Conservation (phyloP, 495 filamentous ascomycete species). For the Geoglossum glabrum region DNA sequence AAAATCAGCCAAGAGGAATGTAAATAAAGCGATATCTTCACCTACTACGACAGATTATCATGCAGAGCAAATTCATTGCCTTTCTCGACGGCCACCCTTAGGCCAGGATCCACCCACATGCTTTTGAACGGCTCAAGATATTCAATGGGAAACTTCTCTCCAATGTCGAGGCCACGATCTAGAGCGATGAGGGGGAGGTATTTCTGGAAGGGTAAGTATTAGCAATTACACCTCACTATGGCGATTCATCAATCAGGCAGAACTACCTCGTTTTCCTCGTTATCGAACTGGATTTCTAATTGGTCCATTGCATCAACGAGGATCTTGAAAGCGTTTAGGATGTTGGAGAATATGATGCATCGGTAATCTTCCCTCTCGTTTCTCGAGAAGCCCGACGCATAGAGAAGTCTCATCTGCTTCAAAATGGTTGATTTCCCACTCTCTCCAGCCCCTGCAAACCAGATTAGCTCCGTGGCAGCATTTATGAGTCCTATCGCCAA, state of each 20-base stretch:
- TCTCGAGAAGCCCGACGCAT: constrained; percentile 78
- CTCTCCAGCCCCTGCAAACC: constrained; percentile 65
- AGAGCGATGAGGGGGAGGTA: constrained; percentile 4
- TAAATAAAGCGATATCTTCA: constrained; percentile 6
- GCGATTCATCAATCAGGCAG: neutral
- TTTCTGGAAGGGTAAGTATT: neutral
- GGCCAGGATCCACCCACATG: constrained; percentile 67
- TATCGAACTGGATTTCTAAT: constrained; percentile 54
- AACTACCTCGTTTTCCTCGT: constrained; percentile 35
- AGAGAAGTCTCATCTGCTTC: constrained; percentile 98
- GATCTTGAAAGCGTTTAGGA: constrained; percentile 72
- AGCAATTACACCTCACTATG: neutral
- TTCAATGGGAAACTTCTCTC: constrained; percentile 50
- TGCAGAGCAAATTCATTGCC: constrained; percentile 94
- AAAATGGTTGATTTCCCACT: constrained; percentile 95
- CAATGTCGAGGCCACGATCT: constrained; percentile 56
- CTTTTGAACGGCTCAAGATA: constrained; percentile 58
- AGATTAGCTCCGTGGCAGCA: neutral
- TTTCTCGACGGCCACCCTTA: constrained; percentile 67
- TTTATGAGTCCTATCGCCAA: neutral
- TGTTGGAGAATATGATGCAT: constrained; percentile 84
- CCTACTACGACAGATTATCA: constrained; percentile 88
- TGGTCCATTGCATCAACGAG: constrained; percentile 89
- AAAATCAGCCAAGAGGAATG: neutral
- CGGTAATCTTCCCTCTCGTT: constrained; percentile 84